phyloP scores from a whole-genome alignment of 2,329 filamentous ascomycete genomes.

The Apiospora malaysiana region DNA sequence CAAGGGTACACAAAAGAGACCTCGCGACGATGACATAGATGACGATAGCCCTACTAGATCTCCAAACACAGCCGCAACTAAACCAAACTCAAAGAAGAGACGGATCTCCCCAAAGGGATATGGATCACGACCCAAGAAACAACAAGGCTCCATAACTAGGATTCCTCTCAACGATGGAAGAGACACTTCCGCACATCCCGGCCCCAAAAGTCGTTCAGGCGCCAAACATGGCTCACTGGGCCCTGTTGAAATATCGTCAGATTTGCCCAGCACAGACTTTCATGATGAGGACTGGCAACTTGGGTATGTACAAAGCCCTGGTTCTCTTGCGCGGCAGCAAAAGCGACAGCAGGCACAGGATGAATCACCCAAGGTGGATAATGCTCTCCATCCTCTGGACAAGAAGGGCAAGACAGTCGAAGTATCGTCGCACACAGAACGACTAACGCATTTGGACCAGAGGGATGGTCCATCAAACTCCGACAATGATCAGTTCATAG shows the following conservation, averaged over 20 bases:
- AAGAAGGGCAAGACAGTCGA: not conserved
- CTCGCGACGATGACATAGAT: not conserved
- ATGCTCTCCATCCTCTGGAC: not conserved
- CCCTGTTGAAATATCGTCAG: not conserved
- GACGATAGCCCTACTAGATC: not conserved
- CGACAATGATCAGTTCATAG: not conserved
- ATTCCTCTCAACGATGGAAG: not conserved
- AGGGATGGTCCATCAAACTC: not conserved
- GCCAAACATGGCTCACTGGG: not conserved
- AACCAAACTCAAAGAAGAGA: conserved; percentile 9
- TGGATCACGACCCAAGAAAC: not conserved
- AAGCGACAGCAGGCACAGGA: not conserved
- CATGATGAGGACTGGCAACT: not conserved
- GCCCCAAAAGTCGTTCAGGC: not conserved
- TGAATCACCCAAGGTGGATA: not conserved
- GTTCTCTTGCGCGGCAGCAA: not conserved
- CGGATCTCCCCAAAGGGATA: not conserved
- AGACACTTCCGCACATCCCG: not conserved
- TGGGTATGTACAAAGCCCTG: not conserved
- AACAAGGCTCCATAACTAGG: too few species aligned
- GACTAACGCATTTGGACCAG: not conserved
- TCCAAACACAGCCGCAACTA: not conserved
- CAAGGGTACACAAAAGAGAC: not conserved
- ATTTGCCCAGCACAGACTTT: not conserved
- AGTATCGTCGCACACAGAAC: not conserved